Percentiles rank a stretch among this genome's conserved stretches.
Conservation (phyloP, 202 grass and related monocot genomes). For the Cymbopogon flexuosus region DNA sequence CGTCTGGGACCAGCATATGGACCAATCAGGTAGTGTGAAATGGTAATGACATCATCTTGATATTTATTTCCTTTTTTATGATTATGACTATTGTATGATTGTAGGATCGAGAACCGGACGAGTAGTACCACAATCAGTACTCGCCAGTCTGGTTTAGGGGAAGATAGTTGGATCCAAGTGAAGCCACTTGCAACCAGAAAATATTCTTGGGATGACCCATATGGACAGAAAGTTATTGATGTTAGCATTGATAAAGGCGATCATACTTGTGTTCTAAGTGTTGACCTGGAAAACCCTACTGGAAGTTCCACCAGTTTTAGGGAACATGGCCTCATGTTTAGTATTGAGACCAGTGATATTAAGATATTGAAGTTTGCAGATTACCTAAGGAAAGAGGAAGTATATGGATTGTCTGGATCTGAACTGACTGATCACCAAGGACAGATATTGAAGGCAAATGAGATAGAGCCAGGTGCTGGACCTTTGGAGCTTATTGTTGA, state of each 20-base stretch:
- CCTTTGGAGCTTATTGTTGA: constrained; percentile 91
- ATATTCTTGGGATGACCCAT: constrained; percentile 82
- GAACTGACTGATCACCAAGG: constrained; percentile 33
- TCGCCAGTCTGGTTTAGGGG: constrained; percentile 60
- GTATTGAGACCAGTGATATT: constrained; percentile 53
- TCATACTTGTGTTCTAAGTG: constrained; percentile 44
- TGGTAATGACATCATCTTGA: constrained; percentile 27
- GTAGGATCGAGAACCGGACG: constrained; percentile 82
- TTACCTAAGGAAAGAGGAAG: constrained; percentile 40
- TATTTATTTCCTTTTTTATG: constrained; percentile 10
- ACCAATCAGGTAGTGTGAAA: constrained; percentile 66
- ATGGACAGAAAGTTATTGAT: constrained; percentile 71
- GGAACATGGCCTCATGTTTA: constrained; percentile 56
- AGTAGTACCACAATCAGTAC: constrained; percentile 38
- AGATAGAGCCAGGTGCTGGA: constrained; percentile 33
- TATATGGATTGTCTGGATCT: constrained; percentile 25
- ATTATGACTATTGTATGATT: constrained; percentile 24
- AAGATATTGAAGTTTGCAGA: constrained; percentile 71
- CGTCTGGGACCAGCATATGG: constrained; percentile 64
- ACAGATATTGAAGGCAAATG: constrained; percentile 35
- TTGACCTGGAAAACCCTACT: constrained; percentile 61
- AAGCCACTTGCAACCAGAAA: constrained; percentile 68
- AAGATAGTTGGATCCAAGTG: constrained; percentile 68
- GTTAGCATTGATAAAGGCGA: constrained; percentile 47
- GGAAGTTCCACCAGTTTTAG: constrained; percentile 45